Evolutionary conservation across 2,329 filamentous ascomycete species (phyloP).

Genomic region (Laburnicola sp.): DNA sequence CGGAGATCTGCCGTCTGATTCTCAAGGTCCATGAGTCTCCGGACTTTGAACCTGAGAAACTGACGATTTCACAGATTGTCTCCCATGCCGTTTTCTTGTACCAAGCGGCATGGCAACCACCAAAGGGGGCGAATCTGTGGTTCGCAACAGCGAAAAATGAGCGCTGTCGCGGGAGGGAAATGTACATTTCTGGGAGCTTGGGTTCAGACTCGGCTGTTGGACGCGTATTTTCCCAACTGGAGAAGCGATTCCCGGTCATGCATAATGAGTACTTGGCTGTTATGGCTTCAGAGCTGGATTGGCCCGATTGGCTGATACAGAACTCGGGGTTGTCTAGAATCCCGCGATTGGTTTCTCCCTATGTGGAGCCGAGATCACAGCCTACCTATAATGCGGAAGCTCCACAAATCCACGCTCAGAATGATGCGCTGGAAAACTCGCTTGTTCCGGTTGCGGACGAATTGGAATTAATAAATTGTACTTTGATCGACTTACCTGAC

Average conservation of each 20-base stretch:
- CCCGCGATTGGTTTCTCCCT: neutral
- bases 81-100: constrained; percentile 11
- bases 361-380: constrained; percentile 1
- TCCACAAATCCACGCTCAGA: neutral
- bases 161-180: neutral
- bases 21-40: neutral
- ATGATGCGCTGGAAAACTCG: too few species aligned
- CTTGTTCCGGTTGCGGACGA: too few species aligned
- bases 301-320: constrained; percentile 1
- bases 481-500: too few species aligned
- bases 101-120: constrained; percentile 5
- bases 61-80: neutral
- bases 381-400: too few species aligned
- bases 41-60: neutral
- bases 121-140: constrained; percentile 5
- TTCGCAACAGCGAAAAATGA: constrained; percentile 3
- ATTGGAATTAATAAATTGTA: too few species aligned
- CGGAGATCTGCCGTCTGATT: constrained; percentile 2
- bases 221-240: neutral
- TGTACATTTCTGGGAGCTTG: neutral
- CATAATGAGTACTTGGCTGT: neutral
- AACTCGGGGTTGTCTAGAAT: neutral
- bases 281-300: neutral
- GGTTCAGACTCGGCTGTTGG: neutral
- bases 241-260: constrained; percentile 2